These are phyloP conservation scores for Botryotinia narcissicola DNA, from an alignment of 2,329 filamentous ascomycete species.

Conservation along the genomic window DNA sequence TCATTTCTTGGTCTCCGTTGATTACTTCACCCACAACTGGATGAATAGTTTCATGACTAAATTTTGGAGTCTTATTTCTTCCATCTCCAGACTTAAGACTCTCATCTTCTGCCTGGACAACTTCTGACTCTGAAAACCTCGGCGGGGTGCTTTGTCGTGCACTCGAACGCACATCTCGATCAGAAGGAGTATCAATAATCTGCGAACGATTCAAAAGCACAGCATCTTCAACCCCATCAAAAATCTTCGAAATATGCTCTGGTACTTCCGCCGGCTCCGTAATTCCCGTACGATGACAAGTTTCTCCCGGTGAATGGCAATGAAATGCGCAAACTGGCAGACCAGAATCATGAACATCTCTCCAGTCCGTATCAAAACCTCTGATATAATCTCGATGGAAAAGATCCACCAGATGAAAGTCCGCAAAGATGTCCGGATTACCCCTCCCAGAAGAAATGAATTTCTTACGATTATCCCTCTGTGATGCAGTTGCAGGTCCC, in stretches of 20 bases:
- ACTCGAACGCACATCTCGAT: background rate
- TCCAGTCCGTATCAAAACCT: conserved; percentile 13
- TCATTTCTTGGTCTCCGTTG: background rate
- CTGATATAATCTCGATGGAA: conserved; percentile 4
- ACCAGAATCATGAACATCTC: conserved; percentile 10
- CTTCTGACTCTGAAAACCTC: background rate
- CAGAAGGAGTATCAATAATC: conserved; percentile 2
- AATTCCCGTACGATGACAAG: conserved; percentile 12
- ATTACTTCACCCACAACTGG: background rate
- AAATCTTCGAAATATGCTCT: conserved; percentile 6
- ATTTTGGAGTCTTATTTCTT: background rate
- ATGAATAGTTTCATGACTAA: background rate
- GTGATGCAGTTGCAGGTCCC: conserved; percentile 7
- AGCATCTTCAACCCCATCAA: background rate
- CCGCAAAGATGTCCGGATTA: background rate
- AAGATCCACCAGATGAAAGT: conserved; percentile 2
- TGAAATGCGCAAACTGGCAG: conserved; percentile 6
- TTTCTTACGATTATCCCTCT: conserved; percentile 8
- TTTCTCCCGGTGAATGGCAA: conserved; percentile 3
- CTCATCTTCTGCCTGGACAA: background rate
- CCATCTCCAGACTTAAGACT: background rate
- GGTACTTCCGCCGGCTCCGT: conserved; percentile 1
- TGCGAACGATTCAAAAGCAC: conserved; percentile 6
- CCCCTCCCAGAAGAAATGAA: background rate
- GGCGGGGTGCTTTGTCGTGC: background rate